phyloP scores from a whole-genome alignment of 371 early-diverging fungal genomes.

The Mucor mucedo region DNA sequence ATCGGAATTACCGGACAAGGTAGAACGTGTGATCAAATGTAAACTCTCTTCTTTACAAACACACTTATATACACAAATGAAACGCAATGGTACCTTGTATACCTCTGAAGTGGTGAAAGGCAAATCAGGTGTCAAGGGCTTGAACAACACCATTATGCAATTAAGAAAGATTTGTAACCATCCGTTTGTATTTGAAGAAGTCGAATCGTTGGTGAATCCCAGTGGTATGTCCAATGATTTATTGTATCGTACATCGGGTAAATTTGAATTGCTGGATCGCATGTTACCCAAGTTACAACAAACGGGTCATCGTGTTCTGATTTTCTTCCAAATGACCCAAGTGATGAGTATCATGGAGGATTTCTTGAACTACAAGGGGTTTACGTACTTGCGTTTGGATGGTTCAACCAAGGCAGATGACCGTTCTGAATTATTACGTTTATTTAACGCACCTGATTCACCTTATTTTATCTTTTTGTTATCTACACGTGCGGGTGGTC shows the following conservation, averaged over 20 bases:
- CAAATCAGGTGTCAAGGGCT: conserved; percentile 72
- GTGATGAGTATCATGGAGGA: conserved; percentile 98
- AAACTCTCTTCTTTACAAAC: conserved; percentile 84
- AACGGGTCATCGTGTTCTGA: conserved; percentile 93
- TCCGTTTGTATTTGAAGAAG: conserved; percentile 97
- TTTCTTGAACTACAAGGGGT: conserved; percentile 80
- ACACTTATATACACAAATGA: conserved; percentile 80
- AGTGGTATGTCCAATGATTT: conserved; percentile 54
- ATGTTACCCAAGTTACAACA: conserved; percentile 89
- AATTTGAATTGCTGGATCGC: conserved; percentile 97
- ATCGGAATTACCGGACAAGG: conserved; percentile 97
- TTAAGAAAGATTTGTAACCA: conserved; percentile 99
- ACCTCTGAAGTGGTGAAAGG: conserved; percentile 57
- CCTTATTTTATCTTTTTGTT: conserved; percentile 94
- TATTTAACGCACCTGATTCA: conserved; percentile 84
- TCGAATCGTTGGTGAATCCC: conserved; percentile 83
- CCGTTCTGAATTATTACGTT: conserved; percentile 80
- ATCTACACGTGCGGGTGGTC: conserved; percentile 98
- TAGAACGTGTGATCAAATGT: conserved; percentile 95
- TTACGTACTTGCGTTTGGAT: conserved; percentile 91
- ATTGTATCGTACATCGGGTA: conserved; percentile 88
- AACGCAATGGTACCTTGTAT: conserved; percentile 71
- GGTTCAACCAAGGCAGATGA: conserved; percentile 95
- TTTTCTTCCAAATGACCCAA: conserved; percentile 99
- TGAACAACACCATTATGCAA: conserved; percentile 99